phyloP scores from a whole-genome alignment of 2,329 filamentous ascomycete genomes.

The Trichoderma asperellum region DNA sequence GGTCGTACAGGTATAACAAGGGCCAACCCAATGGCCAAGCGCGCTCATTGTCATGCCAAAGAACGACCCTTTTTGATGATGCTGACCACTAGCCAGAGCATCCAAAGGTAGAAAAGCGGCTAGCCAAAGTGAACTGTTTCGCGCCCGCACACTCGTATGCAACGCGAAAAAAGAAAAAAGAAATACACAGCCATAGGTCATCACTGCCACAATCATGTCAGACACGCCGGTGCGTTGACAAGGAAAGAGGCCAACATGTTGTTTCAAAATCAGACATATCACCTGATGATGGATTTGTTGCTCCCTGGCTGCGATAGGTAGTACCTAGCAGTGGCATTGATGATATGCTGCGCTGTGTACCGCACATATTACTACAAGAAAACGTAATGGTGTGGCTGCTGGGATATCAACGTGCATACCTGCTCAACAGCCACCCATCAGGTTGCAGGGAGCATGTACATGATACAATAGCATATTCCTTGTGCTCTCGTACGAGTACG shows the following conservation, averaged over 20 bases:
- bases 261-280: background rate
- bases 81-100: slow-evolving; percentile 1
- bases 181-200: background rate
- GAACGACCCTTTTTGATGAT: background rate
- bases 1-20: background rate
- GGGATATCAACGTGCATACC: background rate
- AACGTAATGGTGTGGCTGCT: slow-evolving; percentile 7
- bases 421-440: background rate
- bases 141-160: slow-evolving; percentile 13
- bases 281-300: background rate
- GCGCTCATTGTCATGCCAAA: background rate
- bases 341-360: background rate
- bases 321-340: background rate
- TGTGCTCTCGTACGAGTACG: background rate
- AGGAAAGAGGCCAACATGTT: background rate
- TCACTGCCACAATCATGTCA: background rate
- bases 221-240: background rate
- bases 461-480: slow-evolving; percentile 5
- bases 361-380: background rate
- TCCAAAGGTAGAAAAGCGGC: background rate
- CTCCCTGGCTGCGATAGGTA: background rate
- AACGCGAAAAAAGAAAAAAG: background rate
- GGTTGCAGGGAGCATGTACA: background rate
- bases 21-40: background rate
- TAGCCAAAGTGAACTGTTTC: background rate